Percentiles rank a stretch among this genome's conserved stretches.
phyloP scores from a whole-genome alignment of 2,329 filamentous ascomycete genomes.

The Paracoccidioides brasiliensis region DNA sequence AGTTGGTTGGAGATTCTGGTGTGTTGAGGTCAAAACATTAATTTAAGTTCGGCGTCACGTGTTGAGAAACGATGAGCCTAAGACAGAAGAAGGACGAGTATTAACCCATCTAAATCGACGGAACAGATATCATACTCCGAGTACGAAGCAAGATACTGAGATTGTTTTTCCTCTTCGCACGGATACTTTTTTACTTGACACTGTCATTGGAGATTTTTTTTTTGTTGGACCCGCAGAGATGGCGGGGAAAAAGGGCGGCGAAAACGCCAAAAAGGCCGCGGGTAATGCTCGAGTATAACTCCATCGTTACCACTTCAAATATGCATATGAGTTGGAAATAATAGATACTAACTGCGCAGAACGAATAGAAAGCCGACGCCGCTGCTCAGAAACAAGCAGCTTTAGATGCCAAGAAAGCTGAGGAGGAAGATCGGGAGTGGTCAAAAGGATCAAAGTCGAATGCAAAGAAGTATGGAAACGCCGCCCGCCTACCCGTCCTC shows the following conservation, averaged over 20 bases:
- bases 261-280: slow-evolving; percentile 77
- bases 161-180: background rate
- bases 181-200: background rate
- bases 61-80: too few relatives aligned
- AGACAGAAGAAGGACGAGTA: too few relatives aligned
- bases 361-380: slow-evolving; percentile 67
- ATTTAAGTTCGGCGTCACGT: too few relatives aligned
- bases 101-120: too few relatives aligned
- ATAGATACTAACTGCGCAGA: background rate
- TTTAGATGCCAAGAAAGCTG: slow-evolving; percentile 52
- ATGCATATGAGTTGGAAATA: background rate
- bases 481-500: background rate
- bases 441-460: slow-evolving; percentile 70
- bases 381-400: slow-evolving; percentile 67
- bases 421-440: slow-evolving; percentile 66
- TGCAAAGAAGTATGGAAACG: slow-evolving; percentile 63
- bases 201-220: background rate
- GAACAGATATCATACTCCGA: too few relatives aligned
- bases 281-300: slow-evolving; percentile 54
- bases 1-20: too few relatives aligned
- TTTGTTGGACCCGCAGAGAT: slow-evolving; percentile 33
- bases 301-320: slow-evolving; percentile 12
- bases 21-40: too few relatives aligned
- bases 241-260: slow-evolving; percentile 58
- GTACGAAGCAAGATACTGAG: too few relatives aligned